Conservation (phyloP, 345 rosid species). For the Aquilaria yunnanensis region DNA sequence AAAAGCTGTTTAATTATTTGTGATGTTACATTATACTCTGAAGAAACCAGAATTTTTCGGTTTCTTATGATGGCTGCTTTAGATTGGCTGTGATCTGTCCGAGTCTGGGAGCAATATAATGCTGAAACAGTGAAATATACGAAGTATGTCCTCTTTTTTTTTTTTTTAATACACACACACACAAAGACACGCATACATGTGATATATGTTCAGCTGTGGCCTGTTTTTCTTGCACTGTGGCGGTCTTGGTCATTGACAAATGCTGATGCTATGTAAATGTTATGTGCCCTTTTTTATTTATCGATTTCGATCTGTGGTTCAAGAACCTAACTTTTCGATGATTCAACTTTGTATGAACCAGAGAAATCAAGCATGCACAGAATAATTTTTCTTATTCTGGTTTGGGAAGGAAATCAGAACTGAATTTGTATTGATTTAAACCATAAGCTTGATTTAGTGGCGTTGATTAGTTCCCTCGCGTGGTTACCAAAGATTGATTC, state of each 20-base stretch:
- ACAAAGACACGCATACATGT: too few species aligned
- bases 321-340: too few species aligned
- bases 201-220: too few species aligned
- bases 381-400: too few species aligned
- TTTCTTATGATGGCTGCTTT: constrained; percentile 18
- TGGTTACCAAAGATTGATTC: too few species aligned
- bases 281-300: not conserved
- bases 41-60: constrained; percentile 15
- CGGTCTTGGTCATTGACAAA: constrained; percentile 4
- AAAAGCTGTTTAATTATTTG: not conserved
- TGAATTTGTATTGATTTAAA: too few species aligned
- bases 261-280: not conserved
- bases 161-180: not conserved
- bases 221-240: not conserved
- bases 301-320: not conserved
- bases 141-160: constrained; percentile 17
- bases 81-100: constrained; percentile 22
- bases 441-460: too few species aligned
- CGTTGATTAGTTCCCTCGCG: too few species aligned
- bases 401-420: too few species aligned
- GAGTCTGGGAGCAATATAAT: constrained; percentile 16
- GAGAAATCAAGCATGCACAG: too few species aligned
- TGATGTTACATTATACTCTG: not conserved
- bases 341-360: too few species aligned
- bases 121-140: constrained; percentile 13